Conservation (phyloP, 192 early-diverging fungal species). For the Phycomyces nitens region DNA sequence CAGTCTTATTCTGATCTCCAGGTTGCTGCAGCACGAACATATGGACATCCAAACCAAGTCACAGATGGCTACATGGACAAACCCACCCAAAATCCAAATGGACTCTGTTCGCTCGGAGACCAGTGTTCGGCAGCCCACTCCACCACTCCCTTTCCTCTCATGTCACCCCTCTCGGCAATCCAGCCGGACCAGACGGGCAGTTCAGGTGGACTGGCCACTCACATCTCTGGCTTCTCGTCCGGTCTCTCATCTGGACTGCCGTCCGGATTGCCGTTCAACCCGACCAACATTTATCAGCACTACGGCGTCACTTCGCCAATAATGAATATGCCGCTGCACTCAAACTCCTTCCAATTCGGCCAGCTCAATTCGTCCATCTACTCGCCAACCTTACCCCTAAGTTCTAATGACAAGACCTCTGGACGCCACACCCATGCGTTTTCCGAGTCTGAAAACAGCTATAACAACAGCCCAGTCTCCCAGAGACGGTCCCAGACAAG, state of each 20-base stretch:
- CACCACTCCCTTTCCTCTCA: no score
- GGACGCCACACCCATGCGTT: conserved; percentile 21
- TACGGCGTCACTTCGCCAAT: not conserved
- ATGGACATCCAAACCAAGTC: not conserved
- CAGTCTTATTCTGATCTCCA: conserved; percentile 46
- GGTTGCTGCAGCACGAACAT: conserved; percentile 26
- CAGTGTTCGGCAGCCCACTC: no score
- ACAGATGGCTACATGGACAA: not conserved
- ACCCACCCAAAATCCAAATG: not conserved
- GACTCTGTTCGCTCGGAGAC: no score
- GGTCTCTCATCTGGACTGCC: not conserved
- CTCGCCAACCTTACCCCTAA: not conserved
- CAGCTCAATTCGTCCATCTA: not conserved
- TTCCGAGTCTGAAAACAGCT: not conserved
- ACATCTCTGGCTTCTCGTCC: no score
- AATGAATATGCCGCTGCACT: not conserved
- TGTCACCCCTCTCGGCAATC: no score
- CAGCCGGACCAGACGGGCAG: no score
- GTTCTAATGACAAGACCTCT: not conserved
- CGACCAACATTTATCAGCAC: not conserved
- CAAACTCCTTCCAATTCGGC: not conserved
- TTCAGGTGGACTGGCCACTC: no score
- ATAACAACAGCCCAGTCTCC: conserved; percentile 12
- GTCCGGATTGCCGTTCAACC: conserved; percentile 4
- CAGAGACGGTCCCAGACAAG: conserved; percentile 15